Evolutionary conservation across 2,329 filamentous ascomycete genomes (phyloP), one percentile per base, ranked within the genome.

Genomic region (Cordyceps tenuipes): DNA sequence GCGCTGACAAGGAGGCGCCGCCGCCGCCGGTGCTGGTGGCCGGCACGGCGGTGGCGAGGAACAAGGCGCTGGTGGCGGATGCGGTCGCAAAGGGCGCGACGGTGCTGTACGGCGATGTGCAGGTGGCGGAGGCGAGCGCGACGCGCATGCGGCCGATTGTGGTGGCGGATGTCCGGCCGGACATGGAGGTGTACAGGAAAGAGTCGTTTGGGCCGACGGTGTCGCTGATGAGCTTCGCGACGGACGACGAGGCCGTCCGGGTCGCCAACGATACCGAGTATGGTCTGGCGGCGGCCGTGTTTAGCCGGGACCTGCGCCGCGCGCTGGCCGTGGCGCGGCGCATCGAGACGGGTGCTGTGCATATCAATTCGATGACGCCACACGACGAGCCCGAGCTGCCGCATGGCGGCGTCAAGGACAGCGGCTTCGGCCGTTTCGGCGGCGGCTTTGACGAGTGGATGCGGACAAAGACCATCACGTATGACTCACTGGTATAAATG

Each of bases 221-320:
- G 1, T 82, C 82, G 9, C 68, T 92, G 31, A 81, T 85, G n/a
- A 76, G 80, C 19, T 79, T 91, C 21, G 76, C 82, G 5, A 76
- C 71, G 3, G 85, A 88, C 26, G 86, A 88, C 26, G 86, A 90
- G 62, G 89, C 87, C 0, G 70, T 92, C n/a, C 72, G 77, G n/a
- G 73, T 91, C 21, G 88, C 88, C 8, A 93, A 93, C 68, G 86
- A 91, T 65, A 89, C 86, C 2, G 86, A 89, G 59, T 92, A 90
- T 68, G 89, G 89, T 1, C 80, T 93, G 1, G 77, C 78, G 2
- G 79, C 82, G 3, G 80, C 88, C 0, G 81, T 93, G 1, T 92
- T 90, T 69, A 90, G 88, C 0, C 74, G 79, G 66, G 83, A 89
- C 68, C 71, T 91, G 61, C 71, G 76, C 50, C 74, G 75, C 17